Base-by-base conservation (phyloP, 495 filamentous ascomycete genomes). In the Penicillium pancosmium region DNA sequence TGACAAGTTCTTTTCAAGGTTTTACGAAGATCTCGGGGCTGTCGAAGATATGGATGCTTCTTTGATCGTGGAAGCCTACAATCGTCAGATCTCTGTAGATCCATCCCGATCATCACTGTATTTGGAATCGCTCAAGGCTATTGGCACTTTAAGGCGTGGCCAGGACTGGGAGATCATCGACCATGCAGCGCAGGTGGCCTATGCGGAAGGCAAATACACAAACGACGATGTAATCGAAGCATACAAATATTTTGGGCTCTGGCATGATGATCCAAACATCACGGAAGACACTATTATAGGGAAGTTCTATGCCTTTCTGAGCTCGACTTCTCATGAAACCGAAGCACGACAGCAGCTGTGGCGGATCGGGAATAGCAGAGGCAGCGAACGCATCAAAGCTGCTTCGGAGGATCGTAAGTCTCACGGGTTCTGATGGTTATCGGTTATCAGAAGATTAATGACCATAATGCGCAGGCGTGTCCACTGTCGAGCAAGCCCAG, bases 401-500 rank as follows among this genome's bases (percentile, higher is more conserved):
- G 79, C 80, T 4, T 80, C 85, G 7, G 79, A 84, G 62, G 79
- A 87, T 53, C 77, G 82, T 81, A 68, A 66, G 73, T 61, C 27
- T 31, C 8, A 7, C 8, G 43, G 18, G 16, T 7, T 36, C 4
- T 21, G 18, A 52, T 31, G 11, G 13, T 16, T 33, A 13, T 31
- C 8, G 27, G 27, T 7, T 53, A 5, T 34, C 49, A 19, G 19
- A 55, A 57, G 25, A 18, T 16, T 50, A 44, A 61, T 68, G 52
- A 69, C 33, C 27, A 23, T 9, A 36, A 35, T n/a, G 2, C 35
- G 63, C 50, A 83, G 79, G 74, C 27, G 78, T 89, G n/a, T 74
- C 82, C 34, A 87, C 76, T 15, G 83, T 83, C 51, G 80, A 85
- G 52, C 85, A 88, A 66, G 86, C 86, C 4, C 69, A 86, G 16